Conservation (phyloP, 768 basidiomycete species). For the Pleurotus pulmonarius region DNA sequence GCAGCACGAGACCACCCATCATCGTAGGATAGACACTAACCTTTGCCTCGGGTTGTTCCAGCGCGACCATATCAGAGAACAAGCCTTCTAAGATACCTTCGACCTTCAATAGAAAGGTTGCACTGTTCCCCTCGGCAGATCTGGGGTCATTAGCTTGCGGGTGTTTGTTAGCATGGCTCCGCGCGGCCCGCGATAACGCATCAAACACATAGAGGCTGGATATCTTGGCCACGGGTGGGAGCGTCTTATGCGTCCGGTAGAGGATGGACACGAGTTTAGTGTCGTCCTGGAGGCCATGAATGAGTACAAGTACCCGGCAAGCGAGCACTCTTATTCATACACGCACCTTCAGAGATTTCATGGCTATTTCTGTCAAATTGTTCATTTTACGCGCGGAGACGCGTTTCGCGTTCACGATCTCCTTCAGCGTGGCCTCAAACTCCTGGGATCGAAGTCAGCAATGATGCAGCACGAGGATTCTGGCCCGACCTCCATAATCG, state of each 20-base stretch:
- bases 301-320: background rate
- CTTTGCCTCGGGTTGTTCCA: conserved; percentile 71
- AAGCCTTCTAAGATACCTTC: conserved; percentile 89
- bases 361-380: conserved; percentile 68
- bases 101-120: conserved; percentile 84
- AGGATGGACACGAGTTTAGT: conserved; percentile 84
- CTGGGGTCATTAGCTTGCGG: conserved; percentile 52
- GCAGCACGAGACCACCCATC: conserved; percentile 2
- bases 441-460: conserved; percentile 41
- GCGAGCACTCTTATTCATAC: conserved; percentile 29
- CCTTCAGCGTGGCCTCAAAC: conserved; percentile 78
- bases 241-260: conserved; percentile 83
- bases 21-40: conserved; percentile 50
- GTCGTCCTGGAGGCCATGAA: conserved; percentile 55
- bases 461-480: background rate
- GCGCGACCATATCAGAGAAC: conserved; percentile 76
- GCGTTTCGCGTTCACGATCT: conserved; percentile 78
- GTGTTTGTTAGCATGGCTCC: conserved; percentile 62
- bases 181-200: conserved; percentile 83
- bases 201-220: conserved; percentile 93
- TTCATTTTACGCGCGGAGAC: conserved; percentile 86
- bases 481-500: too few relatives aligned
- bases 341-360: conserved; percentile 71
- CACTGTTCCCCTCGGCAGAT: conserved; percentile 61
- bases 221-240: conserved; percentile 67